Percentiles rank a stretch among this genome's conserved stretches.
Evolutionary conservation across 2,329 filamentous ascomycete genomes (phyloP).

Genomic region (Aspergillus viridinutans): DNA sequence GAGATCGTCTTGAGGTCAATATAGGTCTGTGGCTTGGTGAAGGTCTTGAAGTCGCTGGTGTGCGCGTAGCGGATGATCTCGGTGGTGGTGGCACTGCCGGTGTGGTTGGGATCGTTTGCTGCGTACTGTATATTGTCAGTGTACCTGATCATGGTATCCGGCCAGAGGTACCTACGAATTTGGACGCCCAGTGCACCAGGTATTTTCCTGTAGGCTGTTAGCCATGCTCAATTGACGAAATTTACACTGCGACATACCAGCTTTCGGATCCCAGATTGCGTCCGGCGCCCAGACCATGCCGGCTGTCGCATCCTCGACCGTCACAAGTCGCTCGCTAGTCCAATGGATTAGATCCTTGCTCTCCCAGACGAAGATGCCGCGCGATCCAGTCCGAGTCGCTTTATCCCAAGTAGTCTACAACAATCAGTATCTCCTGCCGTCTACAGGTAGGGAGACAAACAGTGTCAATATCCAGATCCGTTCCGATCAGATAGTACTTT

Average conservation of each 20-base stretch:
- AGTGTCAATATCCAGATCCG: constrained; percentile 11
- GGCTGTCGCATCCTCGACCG: constrained; percentile 10
- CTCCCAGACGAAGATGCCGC: constrained; percentile 13
- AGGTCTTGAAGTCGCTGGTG: constrained; percentile 13
- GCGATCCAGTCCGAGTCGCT: constrained; percentile 9
- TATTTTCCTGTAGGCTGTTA: constrained; percentile 4
- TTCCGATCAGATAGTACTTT: constrained; percentile 14
- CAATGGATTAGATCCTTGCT: constrained; percentile 11
- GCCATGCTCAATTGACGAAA: background rate
- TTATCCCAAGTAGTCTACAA: constrained; percentile 10
- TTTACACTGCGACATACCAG: background rate
- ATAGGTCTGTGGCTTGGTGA: constrained; percentile 8
- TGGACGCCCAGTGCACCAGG: constrained; percentile 13
- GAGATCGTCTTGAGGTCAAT: constrained; percentile 2
- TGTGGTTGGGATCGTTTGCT: constrained; percentile 5
- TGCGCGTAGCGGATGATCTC: constrained; percentile 12
- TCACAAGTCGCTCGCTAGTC: constrained; percentile 7
- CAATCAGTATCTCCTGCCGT: background rate
- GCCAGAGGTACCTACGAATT: constrained; percentile 1
- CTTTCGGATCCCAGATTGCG: constrained; percentile 11
- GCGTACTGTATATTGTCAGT: constrained; percentile 4
- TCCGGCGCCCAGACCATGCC: constrained; percentile 16
- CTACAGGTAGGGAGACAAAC: background rate
- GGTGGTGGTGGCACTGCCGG: constrained; percentile 1
- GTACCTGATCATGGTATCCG: too few species aligned